A percentile compares a stretch with the other conserved stretches of the same genome.
Evolutionary conservation across 2,329 filamentous ascomycete genomes (phyloP).

Genomic region (Neocucurbitaria cava): DNA sequence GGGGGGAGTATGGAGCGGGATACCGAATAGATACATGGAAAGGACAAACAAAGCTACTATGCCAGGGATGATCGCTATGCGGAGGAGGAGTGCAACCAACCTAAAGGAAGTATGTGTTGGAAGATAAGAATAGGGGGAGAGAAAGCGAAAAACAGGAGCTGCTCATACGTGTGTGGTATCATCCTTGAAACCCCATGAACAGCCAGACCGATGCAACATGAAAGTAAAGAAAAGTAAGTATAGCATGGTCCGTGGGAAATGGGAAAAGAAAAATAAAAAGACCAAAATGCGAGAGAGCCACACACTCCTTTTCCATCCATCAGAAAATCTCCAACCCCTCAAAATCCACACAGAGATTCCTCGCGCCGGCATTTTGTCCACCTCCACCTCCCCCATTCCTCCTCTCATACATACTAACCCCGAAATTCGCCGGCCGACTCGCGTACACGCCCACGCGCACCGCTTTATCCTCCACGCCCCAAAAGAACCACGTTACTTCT

Average conservation of each 20-base stretch:
- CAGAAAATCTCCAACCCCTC: constrained; percentile 51
- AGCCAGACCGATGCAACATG: constrained; percentile 1
- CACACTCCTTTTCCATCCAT: neutral
- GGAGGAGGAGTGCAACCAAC: neutral
- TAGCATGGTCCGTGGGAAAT: no score
- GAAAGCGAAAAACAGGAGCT: neutral
- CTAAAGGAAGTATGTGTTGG: neutral
- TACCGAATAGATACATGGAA: constrained; percentile 9
- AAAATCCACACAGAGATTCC: constrained; percentile 51
- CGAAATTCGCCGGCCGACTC: constrained; percentile 60
- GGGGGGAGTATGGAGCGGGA: neutral
- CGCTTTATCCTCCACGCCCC: constrained; percentile 64
- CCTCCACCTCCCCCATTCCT: constrained; percentile 39
- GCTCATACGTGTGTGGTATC: constrained; percentile 10
- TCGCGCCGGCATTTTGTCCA: constrained; percentile 30
- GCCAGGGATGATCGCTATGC: neutral
- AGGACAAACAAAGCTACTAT: neutral
- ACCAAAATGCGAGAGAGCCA: neutral
- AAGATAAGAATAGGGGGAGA: neutral
- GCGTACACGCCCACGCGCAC: constrained; percentile 66
- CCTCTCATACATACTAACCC: constrained; percentile 43
- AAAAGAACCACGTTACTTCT: constrained; percentile 69
- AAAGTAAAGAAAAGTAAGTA: no score
- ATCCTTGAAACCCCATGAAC: constrained; percentile 3
- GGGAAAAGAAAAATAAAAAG: neutral